These are phyloP conservation scores for Candida quercuum DNA, from an alignment of 805 yeast genomes.

Conservation along the genomic window DNA sequence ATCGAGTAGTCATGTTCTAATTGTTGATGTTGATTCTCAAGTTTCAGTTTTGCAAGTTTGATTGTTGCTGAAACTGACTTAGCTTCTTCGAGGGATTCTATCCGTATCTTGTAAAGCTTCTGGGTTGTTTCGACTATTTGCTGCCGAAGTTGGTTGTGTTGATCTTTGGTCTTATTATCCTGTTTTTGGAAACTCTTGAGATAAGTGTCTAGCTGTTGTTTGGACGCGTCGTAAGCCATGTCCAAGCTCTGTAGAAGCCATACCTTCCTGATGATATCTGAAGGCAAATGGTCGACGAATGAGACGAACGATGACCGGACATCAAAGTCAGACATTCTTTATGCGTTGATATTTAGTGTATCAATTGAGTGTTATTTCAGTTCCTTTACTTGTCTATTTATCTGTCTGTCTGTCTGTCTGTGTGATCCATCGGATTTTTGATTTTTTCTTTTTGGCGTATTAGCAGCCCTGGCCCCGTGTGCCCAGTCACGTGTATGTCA, in stretches of 20 bases:
- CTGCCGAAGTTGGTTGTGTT: conserved; percentile 7
- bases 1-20: conserved; percentile 22
- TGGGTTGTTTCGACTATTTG: conserved; percentile 5
- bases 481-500: background rate
- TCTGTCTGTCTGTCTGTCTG: background rate
- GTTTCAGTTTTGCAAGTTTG: conserved; percentile 18
- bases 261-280: conserved; percentile 35
- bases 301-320: conserved; percentile 33
- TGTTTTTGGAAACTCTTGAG: conserved; percentile 10
- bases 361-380: too few species aligned
- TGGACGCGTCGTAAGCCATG: conserved; percentile 13
- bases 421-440: background rate
- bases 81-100: conserved; percentile 27
- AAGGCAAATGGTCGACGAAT: conserved; percentile 37
- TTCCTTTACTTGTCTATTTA: too few species aligned
- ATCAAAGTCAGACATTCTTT: conserved; percentile 23
- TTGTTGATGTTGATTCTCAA: conserved; percentile 19
- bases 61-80: conserved; percentile 19
- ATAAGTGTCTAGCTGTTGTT: conserved; percentile 11
- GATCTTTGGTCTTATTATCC: conserved; percentile 8
- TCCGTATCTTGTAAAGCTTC: conserved; percentile 20
- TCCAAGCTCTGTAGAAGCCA: conserved; percentile 36
- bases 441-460: background rate
- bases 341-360: too few species aligned
- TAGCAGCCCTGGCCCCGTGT: conserved; percentile 4